phyloP scores from a whole-genome alignment of 108 stramenopile species.

The Cyclotella choctawhatcheeana region DNA sequence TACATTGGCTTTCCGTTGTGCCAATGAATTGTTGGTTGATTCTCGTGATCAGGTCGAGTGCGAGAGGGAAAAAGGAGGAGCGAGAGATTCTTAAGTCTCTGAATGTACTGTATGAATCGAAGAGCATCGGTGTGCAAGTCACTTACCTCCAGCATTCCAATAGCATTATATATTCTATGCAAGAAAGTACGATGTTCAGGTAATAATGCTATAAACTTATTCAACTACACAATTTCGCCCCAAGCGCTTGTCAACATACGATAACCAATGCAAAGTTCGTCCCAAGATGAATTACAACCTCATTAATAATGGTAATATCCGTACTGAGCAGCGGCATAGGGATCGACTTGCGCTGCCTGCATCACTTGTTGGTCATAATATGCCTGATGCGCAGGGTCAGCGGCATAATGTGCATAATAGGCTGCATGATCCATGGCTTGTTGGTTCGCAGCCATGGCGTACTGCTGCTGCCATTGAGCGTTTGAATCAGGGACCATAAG shows the following conservation, averaged over 20 bases:
- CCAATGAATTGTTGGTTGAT: constrained; percentile 4
- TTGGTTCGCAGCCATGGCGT: neutral
- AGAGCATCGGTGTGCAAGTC: too few relatives aligned
- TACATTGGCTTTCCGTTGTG: constrained; percentile 7
- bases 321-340: constrained; percentile 44
- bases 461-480: neutral
- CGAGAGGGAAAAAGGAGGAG: neutral
- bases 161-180: neutral
- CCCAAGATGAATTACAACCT: neutral
- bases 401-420: constrained; percentile 13
- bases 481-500: constrained; percentile 13
- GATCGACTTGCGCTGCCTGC: constrained; percentile 15
- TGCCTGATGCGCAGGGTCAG: constrained; percentile 10
- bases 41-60: neutral
- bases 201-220: neutral
- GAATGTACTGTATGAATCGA: too few relatives aligned
- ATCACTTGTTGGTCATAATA: constrained; percentile 28
- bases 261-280: neutral
- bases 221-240: neutral
- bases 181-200: neutral
- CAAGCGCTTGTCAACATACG: neutral
- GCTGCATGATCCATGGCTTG: constrained; percentile 21
- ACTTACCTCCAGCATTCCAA: too few relatives aligned
- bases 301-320: constrained; percentile 49
- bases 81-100: neutral